Conservation (phyloP, 2,329 filamentous ascomycete species). For the Colletotrichum eleusines region DNA sequence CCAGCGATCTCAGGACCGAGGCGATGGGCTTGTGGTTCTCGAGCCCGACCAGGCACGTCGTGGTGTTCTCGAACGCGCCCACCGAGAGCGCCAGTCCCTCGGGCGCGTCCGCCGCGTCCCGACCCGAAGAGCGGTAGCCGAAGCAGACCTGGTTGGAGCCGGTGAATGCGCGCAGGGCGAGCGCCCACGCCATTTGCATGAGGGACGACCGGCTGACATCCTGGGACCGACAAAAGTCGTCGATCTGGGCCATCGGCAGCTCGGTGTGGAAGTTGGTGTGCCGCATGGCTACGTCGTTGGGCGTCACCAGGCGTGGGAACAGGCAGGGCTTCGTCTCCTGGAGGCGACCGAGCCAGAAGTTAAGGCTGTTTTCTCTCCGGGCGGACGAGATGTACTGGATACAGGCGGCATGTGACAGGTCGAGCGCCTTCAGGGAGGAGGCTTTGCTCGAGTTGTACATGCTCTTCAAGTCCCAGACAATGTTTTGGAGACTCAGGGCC, state of each 20-base stretch:
- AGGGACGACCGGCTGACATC: conserved; percentile 61
- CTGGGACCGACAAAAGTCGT: conserved; percentile 57
- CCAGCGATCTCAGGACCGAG: conserved; percentile 49
- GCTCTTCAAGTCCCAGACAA: conserved; percentile 61
- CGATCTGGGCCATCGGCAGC: conserved; percentile 55
- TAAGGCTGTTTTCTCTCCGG: conserved; percentile 52
- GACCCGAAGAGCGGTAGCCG: conserved; percentile 61
- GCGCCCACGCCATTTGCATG: conserved; percentile 70
- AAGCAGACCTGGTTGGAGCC: conserved; percentile 66
- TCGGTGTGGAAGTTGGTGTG: conserved; percentile 56
- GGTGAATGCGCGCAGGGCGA: conserved; percentile 67
- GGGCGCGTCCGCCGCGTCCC: conserved; percentile 57
- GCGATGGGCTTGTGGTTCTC: conserved; percentile 49
- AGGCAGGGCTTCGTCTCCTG: conserved; percentile 55
- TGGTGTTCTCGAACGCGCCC: conserved; percentile 59
- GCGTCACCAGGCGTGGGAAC: conserved; percentile 57
- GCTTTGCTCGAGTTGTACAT: conserved; percentile 56
- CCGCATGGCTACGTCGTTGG: conserved; percentile 46
- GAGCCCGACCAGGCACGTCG: conserved; percentile 53
- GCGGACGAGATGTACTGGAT: conserved; percentile 52
- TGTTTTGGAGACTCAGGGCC: conserved; percentile 55
- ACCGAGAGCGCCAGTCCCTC: conserved; percentile 57
- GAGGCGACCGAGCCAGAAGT: conserved; percentile 61
- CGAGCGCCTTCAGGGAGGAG: conserved; percentile 51
- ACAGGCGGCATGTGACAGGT: conserved; percentile 55